Percentiles rank a stretch among this genome's conserved stretches.
Evolutionary conservation across 345 rosid species (phyloP).

Genomic region (Eucalyptus viminalis): DNA sequence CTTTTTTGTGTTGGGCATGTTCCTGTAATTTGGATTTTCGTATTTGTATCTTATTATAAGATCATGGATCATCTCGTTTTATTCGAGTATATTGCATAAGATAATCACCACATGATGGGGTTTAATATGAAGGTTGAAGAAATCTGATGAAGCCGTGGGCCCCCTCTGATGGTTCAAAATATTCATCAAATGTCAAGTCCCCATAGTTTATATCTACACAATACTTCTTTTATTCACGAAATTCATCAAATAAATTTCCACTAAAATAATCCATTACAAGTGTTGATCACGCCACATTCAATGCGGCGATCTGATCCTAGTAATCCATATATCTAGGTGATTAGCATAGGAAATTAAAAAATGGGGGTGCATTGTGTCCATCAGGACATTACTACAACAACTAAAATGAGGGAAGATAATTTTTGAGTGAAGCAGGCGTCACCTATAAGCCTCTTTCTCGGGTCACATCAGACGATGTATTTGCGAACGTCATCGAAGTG

Average conservation of each 20-base stretch:
- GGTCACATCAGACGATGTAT: background rate
- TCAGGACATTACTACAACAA: background rate
- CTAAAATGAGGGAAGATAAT: background rate
- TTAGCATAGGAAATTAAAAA: background rate
- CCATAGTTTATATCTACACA: background rate
- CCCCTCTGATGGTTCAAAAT: background rate
- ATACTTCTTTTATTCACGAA: background rate
- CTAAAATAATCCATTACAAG: background rate
- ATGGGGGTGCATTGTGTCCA: background rate
- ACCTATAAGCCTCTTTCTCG: background rate
- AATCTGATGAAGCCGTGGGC: background rate
- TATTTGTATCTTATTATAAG: background rate
- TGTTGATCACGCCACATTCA: background rate
- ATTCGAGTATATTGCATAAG: background rate
- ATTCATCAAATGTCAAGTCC: background rate
- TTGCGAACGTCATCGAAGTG: background rate
- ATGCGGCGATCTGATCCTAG: background rate
- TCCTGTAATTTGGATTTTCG: background rate
- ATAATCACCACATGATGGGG: background rate
- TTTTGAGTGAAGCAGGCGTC: background rate
- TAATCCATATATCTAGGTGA: background rate
- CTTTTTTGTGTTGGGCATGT: background rate
- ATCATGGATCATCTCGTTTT: background rate
- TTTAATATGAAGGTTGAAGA: background rate
- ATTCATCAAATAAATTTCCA: accelerated